Evolutionary conservation across 2,329 filamentous ascomycete species (phyloP), one percentile per base, ranked within the genome.

Genomic region (Kalmusia sp.): DNA sequence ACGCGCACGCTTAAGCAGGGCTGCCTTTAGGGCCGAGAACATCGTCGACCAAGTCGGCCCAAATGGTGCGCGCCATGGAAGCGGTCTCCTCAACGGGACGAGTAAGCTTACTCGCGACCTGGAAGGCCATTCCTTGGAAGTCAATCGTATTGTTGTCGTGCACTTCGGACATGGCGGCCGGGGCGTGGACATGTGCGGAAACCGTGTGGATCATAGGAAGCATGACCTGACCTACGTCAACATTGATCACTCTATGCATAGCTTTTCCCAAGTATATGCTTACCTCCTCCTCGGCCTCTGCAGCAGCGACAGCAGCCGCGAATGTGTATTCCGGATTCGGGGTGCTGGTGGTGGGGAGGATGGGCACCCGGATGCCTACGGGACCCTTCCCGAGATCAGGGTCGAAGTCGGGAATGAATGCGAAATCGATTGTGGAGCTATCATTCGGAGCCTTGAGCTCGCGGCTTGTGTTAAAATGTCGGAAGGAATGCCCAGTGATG

Each of bases 401-500:
- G 45, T 80, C 75, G 60, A 80, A 76, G 50, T 77, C 76, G 30
- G 85, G 85, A 61, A 87, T 77, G 75, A 82, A 87, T 62, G 81
- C 80, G 65, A 87, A 87, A 76, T 88, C 85, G 54, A 88, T 83
- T 35, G 84, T 85, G 34, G 83, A 86, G 54, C 72, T 76, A 73
- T 87, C 85, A 49, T 82, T 79, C 57, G 82, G 77, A 24, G 82
- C 74, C 68, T 86, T 86, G 48, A 80, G 74, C 55, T 79, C 72
- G 55, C 82, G 82, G 57, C 80, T 84, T 55, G 84, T 86, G 75
- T 87, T 87, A 80, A 88, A 87, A 66, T 82, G 79, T 51, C 84
- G 81, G 72, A 74, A 61, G 47, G 71, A 59, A 52, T 63, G 67
- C 47, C 59, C 63, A 5, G 67, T 58, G 48, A 69, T 61, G 4